Percentiles rank a stretch among this genome's conserved stretches.
phyloP scores from a whole-genome alignment of 2,329 filamentous ascomycete species.

The Stylonectria norvegica region DNA sequence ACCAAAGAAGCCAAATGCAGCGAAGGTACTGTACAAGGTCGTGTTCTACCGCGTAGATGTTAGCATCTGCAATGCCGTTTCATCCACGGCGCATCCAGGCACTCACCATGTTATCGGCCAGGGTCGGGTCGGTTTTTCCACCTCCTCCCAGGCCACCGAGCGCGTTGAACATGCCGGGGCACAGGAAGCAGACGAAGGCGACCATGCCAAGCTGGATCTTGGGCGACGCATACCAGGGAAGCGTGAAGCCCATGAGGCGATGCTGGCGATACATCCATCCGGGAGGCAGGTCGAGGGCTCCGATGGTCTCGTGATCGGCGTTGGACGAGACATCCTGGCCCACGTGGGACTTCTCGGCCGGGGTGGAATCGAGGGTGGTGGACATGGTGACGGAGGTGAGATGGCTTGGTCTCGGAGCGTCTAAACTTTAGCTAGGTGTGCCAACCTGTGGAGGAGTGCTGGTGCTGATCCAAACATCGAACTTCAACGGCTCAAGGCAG shows the following conservation, averaged over 20 bases:
- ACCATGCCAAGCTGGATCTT: conserved; percentile 69
- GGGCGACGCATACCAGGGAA: conserved; percentile 67
- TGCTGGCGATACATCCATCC: conserved; percentile 24
- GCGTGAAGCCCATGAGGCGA: conserved; percentile 13
- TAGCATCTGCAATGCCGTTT: not conserved
- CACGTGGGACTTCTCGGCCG: not conserved
- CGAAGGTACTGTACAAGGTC: conserved; percentile 68
- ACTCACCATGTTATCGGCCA: conserved; percentile 36
- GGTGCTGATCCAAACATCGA: not conserved
- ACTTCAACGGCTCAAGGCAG: not conserved
- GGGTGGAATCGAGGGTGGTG: conserved; percentile 2
- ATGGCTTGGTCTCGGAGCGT: not conserved
- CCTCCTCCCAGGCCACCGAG: conserved; percentile 62
- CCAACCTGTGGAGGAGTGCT: not conserved
- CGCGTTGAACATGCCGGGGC: conserved; percentile 71
- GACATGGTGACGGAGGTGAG: conserved; percentile 9
- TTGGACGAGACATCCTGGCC: conserved; percentile 10
- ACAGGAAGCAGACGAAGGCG: conserved; percentile 53
- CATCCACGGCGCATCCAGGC: not conserved
- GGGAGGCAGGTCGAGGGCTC: conserved; percentile 11
- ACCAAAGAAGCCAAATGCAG: conserved; percentile 63
- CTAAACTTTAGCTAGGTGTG: not conserved
- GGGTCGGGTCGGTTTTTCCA: conserved; percentile 46
- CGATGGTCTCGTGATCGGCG: conserved; percentile 3
- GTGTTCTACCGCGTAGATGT: conserved; percentile 43